Evolutionary conservation across 768 basidiomycete genomes (phyloP), one percentile per base, ranked within the genome.

Genomic region (Clavaria fumosa): DNA sequence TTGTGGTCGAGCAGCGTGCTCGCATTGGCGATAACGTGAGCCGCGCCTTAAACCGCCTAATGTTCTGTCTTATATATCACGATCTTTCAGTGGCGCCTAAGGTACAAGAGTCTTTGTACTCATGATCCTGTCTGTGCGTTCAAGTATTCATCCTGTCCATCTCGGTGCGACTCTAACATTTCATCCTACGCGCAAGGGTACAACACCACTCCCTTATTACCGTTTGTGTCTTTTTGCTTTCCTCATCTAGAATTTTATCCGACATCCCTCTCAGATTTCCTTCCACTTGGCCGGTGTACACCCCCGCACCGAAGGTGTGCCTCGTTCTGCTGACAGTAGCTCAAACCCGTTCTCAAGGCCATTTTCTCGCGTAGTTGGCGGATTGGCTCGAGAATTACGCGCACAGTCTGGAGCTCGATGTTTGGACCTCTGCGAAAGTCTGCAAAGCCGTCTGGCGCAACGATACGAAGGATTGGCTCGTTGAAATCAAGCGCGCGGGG

Each of bases 111-210:
- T 7, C 54, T 80, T 26, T 76, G 72, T 34, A 53, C 80, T 20
- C 78, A 82, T 47, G 72, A 76, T 50, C 66, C 72, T 17, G 70
- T 77, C 41, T 78, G 75, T 75, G 47, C 60, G 74, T 64, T 21
- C n/a, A n/a, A n/a, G n/a, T n/a, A n/a, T n/a, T n/a, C n/a, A n/a
- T n/a, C n/a, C n/a, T n/a, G n/a, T n/a, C n/a, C n/a, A n/a, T n/a
- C n/a, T n/a, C n/a, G n/a, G n/a, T n/a, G n/a, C n/a, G n/a, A n/a
- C n/a, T n/a, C n/a, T n/a, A n/a, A n/a, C n/a, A n/a, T n/a, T n/a
- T n/a, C n/a, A n/a, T n/a, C n/a, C n/a, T n/a, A n/a, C n/a, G n/a
- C n/a, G n/a, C n/a, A 9, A 28, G 26, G 26, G 26, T 28, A 9
- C 14, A 28, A 28, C 26, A 28, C 26, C 9, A 28, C 44, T 58